phyloP scores from a whole-genome alignment of 495 filamentous ascomycete genomes.

The Xeromyces bisporus region DNA sequence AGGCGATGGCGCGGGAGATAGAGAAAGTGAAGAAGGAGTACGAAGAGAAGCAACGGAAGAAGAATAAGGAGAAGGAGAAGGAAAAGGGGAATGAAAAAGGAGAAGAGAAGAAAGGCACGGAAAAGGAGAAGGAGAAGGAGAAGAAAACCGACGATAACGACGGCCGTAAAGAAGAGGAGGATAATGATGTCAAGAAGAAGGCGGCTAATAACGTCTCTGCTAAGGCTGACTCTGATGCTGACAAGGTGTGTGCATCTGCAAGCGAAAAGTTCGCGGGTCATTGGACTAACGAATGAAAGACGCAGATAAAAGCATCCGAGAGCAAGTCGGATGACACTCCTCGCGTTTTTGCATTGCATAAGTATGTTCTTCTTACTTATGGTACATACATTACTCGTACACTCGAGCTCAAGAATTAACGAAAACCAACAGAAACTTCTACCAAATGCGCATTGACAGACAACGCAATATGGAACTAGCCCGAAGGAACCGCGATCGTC shows the following conservation, averaged over 20 bases:
- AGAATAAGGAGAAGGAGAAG: slow-evolving; percentile 20
- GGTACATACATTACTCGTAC: background rate
- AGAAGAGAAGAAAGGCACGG: slow-evolving; percentile 33
- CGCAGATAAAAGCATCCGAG: slow-evolving; percentile 33
- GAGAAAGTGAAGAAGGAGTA: slow-evolving; percentile 51
- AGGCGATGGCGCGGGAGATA: slow-evolving; percentile 51
- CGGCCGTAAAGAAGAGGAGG: slow-evolving; percentile 39
- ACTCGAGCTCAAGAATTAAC: too few relatives aligned
- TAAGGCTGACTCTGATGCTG: too few relatives aligned
- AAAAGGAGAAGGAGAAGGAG: slow-evolving; percentile 19
- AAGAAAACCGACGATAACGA: slow-evolving; percentile 21
- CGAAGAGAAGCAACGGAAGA: slow-evolving; percentile 24
- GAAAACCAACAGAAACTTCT: slow-evolving; percentile 67
- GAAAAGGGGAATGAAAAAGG: slow-evolving; percentile 10
- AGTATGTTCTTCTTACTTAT: slow-evolving; percentile 33
- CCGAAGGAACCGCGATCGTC: slow-evolving; percentile 62
- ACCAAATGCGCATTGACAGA: slow-evolving; percentile 65
- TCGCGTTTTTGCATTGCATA: slow-evolving; percentile 71
- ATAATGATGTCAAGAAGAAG: slow-evolving; percentile 30
- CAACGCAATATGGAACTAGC: slow-evolving; percentile 64
- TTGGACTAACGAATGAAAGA: slow-evolving; percentile 38
- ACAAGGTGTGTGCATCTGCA: too few relatives aligned
- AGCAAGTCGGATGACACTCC: slow-evolving; percentile 32
- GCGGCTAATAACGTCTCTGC: too few relatives aligned
- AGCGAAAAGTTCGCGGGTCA: too few relatives aligned